Evolutionary conservation across 2,329 filamentous ascomycete species (phyloP).

Genomic region (Trichoderma polysporum): DNA sequence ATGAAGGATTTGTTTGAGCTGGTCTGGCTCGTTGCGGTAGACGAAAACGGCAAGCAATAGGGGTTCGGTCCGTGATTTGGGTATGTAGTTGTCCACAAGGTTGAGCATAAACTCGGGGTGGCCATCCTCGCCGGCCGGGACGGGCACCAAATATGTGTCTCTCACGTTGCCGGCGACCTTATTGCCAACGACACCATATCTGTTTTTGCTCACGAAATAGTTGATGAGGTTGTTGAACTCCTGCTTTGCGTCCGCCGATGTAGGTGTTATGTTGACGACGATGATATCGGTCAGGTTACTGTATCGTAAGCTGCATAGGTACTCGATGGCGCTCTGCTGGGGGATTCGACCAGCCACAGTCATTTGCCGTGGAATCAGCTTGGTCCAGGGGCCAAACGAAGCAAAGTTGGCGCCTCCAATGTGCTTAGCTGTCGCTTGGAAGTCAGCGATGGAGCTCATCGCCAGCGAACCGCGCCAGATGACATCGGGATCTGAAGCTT

Average conservation of each 20-base stretch:
- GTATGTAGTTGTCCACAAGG: slow-evolving; percentile 79
- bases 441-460: slow-evolving; percentile 76
- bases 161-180: slow-evolving; percentile 73
- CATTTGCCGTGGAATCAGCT: slow-evolving; percentile 69
- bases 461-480: slow-evolving; percentile 75
- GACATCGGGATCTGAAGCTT: slow-evolving; percentile 63
- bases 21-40: slow-evolving; percentile 62
- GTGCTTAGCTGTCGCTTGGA: slow-evolving; percentile 75
- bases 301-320: slow-evolving; percentile 83
- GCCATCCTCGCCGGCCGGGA: slow-evolving; percentile 67
- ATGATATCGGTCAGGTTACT: slow-evolving; percentile 80
- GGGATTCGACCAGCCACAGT: slow-evolving; percentile 78
- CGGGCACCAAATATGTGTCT: slow-evolving; percentile 87
- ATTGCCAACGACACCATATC: slow-evolving; percentile 85
- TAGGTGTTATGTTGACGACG: slow-evolving; percentile 69
- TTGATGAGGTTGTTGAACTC: slow-evolving; percentile 77
- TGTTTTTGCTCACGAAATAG: slow-evolving; percentile 78
- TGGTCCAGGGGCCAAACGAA: slow-evolving; percentile 66
- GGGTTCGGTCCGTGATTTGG: slow-evolving; percentile 68
- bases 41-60: slow-evolving; percentile 84
- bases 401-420: slow-evolving; percentile 78
- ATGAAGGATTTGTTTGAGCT: slow-evolving; percentile 30
- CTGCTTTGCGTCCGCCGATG: slow-evolving; percentile 57
- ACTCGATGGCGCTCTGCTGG: slow-evolving; percentile 80
- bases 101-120: slow-evolving; percentile 87